phyloP scores from a whole-genome alignment of 2,329 filamentous ascomycete species.

The Fusarium ramigenum region DNA sequence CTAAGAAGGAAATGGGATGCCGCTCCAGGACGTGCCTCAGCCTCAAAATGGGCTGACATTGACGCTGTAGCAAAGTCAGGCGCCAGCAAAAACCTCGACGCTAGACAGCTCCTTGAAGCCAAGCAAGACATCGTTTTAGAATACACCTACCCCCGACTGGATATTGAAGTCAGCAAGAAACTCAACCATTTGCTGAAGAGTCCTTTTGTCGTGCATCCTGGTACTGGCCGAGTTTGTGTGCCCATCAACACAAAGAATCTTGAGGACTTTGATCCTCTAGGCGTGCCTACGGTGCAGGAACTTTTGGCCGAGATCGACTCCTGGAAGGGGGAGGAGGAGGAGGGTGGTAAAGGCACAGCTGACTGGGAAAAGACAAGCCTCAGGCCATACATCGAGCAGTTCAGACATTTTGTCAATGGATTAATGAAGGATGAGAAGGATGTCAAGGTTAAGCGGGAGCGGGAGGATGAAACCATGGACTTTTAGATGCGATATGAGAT shows the following conservation, averaged over 20 bases:
- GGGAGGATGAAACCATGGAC: slow-evolving; percentile 63
- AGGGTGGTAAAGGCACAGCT: slow-evolving; percentile 57
- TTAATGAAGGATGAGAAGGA: slow-evolving; percentile 81
- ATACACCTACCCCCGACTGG: slow-evolving; percentile 96
- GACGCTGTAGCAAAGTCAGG: slow-evolving; percentile 83
- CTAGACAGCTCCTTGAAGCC: slow-evolving; percentile 79
- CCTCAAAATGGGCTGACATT: slow-evolving; percentile 93
- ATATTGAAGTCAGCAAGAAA: slow-evolving; percentile 97
- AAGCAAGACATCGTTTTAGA: slow-evolving; percentile 97
- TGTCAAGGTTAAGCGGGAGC: slow-evolving; percentile 63
- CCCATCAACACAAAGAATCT: slow-evolving; percentile 81
- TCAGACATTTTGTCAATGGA: slow-evolving; percentile 80
- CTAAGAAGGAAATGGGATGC: slow-evolving; percentile 92
- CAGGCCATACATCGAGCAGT: slow-evolving; percentile 91
- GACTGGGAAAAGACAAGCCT: slow-evolving; percentile 98
- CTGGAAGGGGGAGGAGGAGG: slow-evolving; percentile 66
- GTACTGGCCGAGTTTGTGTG: slow-evolving; percentile 93
- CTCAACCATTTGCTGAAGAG: slow-evolving; percentile 97
- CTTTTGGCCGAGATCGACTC: slow-evolving; percentile 86
- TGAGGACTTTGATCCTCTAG: slow-evolving; percentile 86
- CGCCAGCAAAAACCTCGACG: slow-evolving; percentile 75
- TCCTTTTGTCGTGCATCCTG: slow-evolving; percentile 95
- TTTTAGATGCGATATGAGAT: slow-evolving; percentile 51
- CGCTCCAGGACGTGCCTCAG: slow-evolving; percentile 77
- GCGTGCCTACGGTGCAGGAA: slow-evolving; percentile 87